Base-by-base conservation (phyloP, 768 basidiomycete genomes). In the Leccinum longicurvipes region DNA sequence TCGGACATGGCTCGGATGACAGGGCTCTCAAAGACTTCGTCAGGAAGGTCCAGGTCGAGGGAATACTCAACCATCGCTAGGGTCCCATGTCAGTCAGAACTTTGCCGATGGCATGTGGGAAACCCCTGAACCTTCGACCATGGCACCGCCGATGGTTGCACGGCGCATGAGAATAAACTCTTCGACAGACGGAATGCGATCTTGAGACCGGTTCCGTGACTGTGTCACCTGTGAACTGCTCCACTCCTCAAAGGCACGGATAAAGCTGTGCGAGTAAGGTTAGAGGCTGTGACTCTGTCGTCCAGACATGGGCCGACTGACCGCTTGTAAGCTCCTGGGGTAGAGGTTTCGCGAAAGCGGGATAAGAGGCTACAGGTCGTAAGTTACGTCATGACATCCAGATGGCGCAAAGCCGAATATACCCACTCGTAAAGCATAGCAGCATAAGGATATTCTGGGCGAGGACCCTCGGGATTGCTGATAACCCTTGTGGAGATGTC, bases 361-460 rank as follows among this genome's bases (percentile, higher is more conserved):
- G 65, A 45, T 31, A 75, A 64, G 29, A 74, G 63, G 41, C 74
- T 74, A 29, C 3, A 39, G 7, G 17, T 11, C 17, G 29, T 24
- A 46, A 58, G 56, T 56, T 59, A 60, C 53, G 54, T 61, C 53
- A 66, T 47, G 42, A 23, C 51, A 41, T 51, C 34, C 49, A 4
- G 34, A 51, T 19, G 53, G 25, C 6, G 5, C 19, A 21, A 17
- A 24, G 15, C 14, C 14, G 31, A 47, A 49, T 46, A 58, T 24
- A 67, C 73, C 10, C 54, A 74, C 73, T 74, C 73, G 54, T 75
- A 66, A 17, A 74, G 50, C 73, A 74, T 74, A 27, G 74, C 73
- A 24, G 73, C 73, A 32, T 75, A 75, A 11, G 72, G 64, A 50
- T 71, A 70, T 14, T 68, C 54, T 1, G 73, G 74, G 23, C 67